A percentile compares a stretch with the other conserved stretches of the same genome.
phyloP scores from a whole-genome alignment of 495 filamentous ascomycete genomes.

The Penicillium egyptiacum region DNA sequence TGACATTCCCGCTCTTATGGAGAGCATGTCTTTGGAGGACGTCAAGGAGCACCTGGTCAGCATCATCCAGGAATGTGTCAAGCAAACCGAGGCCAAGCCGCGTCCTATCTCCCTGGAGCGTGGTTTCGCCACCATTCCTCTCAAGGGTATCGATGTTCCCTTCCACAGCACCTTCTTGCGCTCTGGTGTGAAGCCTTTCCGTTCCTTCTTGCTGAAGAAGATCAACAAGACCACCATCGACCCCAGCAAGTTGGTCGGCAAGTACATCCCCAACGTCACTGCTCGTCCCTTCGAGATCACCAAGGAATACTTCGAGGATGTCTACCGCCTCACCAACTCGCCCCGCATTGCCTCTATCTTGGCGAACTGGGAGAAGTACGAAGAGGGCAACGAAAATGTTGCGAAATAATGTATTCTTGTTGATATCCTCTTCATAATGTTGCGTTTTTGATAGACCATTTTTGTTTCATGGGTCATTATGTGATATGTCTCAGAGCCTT shows the following conservation, averaged over 20 bases:
- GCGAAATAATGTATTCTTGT: constrained; percentile 20
- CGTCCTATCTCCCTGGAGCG: constrained; percentile 84
- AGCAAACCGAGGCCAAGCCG: constrained; percentile 83
- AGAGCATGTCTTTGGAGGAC: constrained; percentile 75
- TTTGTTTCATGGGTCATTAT: constrained; percentile 27
- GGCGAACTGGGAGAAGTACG: constrained; percentile 77
- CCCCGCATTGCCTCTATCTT: constrained; percentile 88
- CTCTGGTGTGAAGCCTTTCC: constrained; percentile 97
- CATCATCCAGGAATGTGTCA: constrained; percentile 81
- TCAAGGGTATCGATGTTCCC: constrained; percentile 95
- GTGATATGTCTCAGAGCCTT: constrained; percentile 27
- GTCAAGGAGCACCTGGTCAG: constrained; percentile 81
- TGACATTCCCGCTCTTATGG: constrained; percentile 89
- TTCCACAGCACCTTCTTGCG: constrained; percentile 99
- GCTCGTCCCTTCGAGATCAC: constrained; percentile 91
- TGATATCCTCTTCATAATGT: constrained; percentile 26
- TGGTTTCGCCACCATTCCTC: constrained; percentile 94
- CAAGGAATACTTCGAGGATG: constrained; percentile 99
- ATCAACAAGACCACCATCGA: constrained; percentile 98
- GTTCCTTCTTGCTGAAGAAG: constrained; percentile 96
- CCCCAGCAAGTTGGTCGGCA: constrained; percentile 90
- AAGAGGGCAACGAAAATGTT: constrained; percentile 43
- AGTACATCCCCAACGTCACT: constrained; percentile 99
- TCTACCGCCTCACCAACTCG: constrained; percentile 88
- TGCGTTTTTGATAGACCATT: constrained; percentile 27